Evolutionary conservation across 768 basidiomycete species (phyloP), one percentile per base, ranked within the genome.

Genomic region (Daedaleopsis sinensis): DNA sequence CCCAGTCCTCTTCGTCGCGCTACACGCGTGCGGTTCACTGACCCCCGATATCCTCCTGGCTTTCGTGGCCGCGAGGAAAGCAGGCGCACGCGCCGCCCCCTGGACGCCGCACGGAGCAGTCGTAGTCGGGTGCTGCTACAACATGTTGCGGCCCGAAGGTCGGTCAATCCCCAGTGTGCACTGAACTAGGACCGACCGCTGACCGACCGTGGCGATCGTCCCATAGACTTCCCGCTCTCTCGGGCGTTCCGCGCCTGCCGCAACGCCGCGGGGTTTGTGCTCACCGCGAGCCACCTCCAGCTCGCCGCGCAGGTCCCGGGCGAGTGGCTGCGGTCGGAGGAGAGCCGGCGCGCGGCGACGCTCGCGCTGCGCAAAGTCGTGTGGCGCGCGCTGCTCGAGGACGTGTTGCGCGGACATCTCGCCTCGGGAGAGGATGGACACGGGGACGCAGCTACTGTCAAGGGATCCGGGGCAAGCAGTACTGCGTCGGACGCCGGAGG

Each of bases 91-190:
- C 5, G 18, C 19, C 18, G 18, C 35, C 16, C 7, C 16, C 16
- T 90, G 89, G 89, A 72, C 66, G 46, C 79, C 85, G 5, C 76
- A 78, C 16, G 84, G 78, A 2, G 76, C 83, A 0, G 79, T 89
- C 46, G 79, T 85, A 9, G 89, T 91, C 16, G 90, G 91, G 3
- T 93, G 91, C 62, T 93, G 91, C 71, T 93, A 92, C 71, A 91
- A 92, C 69, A 77, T 90, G 63, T 81, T 91, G 75, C 73, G 77
- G 35, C 73, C 79, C 12, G 71, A 77, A 67, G 87, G 88, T 84
- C 49, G 7, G 75, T 47, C 37, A 58, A 53, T 39, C 16, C 1
- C 19, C 2, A 3, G n/a, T 24, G 19, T 9, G 7, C 47, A 49
- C 23, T 0, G 19, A 49, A 42, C 3, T 3, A 10, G 13, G 11